These are phyloP conservation scores for Cephalotrichum gorgonifer DNA, from an alignment of 2,329 filamentous ascomycete species.

Conservation along the genomic window DNA sequence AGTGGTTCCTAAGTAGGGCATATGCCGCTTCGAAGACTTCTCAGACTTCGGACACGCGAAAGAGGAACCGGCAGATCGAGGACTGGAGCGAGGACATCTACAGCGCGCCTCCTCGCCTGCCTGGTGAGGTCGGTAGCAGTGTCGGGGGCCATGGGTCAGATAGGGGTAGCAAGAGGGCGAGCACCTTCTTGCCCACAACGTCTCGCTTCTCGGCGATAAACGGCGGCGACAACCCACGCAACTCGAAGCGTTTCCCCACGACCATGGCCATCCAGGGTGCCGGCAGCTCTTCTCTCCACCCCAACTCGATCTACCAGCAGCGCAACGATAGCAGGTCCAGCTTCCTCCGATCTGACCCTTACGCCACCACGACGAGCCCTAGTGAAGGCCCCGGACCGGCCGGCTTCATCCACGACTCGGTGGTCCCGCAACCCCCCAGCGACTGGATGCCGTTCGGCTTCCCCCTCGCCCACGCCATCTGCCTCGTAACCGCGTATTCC, in stretches of 20 bases:
- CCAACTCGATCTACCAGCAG: slow-evolving; percentile 62
- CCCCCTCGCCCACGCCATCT: slow-evolving; percentile 86
- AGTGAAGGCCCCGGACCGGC: slow-evolving; percentile 69
- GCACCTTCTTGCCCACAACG: slow-evolving; percentile 79
- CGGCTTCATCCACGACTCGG: slow-evolving; percentile 92
- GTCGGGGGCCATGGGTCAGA: slow-evolving; percentile 47
- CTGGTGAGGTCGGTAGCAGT: slow-evolving; percentile 61
- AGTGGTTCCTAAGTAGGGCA: slow-evolving; percentile 87
- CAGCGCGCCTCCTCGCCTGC: slow-evolving; percentile 71
- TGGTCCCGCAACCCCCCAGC: slow-evolving; percentile 89
- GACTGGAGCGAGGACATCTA: slow-evolving; percentile 98
- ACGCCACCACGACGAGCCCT: slow-evolving; percentile 40
- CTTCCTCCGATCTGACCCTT: slow-evolving; percentile 51
- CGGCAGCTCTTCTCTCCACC: slow-evolving; percentile 60
- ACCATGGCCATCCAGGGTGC: slow-evolving; percentile 92
- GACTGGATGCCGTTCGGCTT: slow-evolving; percentile 98
- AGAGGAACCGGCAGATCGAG: slow-evolving; percentile 87
- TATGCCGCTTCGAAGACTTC: slow-evolving; percentile 82
- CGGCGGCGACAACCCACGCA: slow-evolving; percentile 52
- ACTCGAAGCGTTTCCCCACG: slow-evolving; percentile 53
- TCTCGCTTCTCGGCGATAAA: slow-evolving; percentile 92
- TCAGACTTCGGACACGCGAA: slow-evolving; percentile 68
- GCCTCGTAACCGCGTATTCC: slow-evolving; percentile 92
- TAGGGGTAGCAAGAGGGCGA: slow-evolving; percentile 68
- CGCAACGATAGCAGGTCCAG: slow-evolving; percentile 53